Base-by-base conservation (phyloP, 192 early-diverging fungal species). In the Kickxella alabastrina region DNA sequence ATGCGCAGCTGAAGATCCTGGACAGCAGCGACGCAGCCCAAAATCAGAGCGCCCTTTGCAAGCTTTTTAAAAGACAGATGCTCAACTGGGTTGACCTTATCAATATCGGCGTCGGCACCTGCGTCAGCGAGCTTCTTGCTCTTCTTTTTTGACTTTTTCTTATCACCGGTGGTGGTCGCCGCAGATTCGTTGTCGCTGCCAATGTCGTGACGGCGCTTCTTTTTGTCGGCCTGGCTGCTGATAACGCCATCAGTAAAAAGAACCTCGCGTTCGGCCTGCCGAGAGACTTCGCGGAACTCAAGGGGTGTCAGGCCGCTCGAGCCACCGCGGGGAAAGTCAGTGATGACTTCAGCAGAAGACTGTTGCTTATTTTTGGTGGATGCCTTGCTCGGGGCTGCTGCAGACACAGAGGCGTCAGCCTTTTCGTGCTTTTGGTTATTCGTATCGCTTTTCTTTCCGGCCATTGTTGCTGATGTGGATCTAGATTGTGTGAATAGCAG, bases 241-340 rank as follows among this genome's bases (percentile, higher is more conserved):
- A 66, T 59, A 6, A 61, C 56, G 27, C 45, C 64, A n/a, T 77
- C 62, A 13, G 61, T 54, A 14, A 73, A 77, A 62, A 85, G 83
- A 23, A 83, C 78, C 40, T 91, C 90, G 35, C 79, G 62, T 41
- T 89, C 85, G 21, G 82, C 91, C 57, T 89, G 80, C 53, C 84
- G 83, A 34, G 80, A 65, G 32, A 91, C 78, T 57, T 92, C 91
- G 28, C 87, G 80, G 65, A 81, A 80, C 62, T 94, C 92, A 13
- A 92, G 79, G 36, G 92, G 85, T 14, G 92, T 90, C 57, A 92
- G 71, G 7, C 78, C 83, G 25, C 80, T 82, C 2, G 83, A 82
- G 28, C 92, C 92, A 38, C 92, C 92, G 52, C 92, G 84, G 39
- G 91, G 91, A 58, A 95, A 95, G 50, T 90, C 84, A 22, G 38